Base-by-base conservation (phyloP, 257 asterid species). In the Anisodus acutangulus region DNA sequence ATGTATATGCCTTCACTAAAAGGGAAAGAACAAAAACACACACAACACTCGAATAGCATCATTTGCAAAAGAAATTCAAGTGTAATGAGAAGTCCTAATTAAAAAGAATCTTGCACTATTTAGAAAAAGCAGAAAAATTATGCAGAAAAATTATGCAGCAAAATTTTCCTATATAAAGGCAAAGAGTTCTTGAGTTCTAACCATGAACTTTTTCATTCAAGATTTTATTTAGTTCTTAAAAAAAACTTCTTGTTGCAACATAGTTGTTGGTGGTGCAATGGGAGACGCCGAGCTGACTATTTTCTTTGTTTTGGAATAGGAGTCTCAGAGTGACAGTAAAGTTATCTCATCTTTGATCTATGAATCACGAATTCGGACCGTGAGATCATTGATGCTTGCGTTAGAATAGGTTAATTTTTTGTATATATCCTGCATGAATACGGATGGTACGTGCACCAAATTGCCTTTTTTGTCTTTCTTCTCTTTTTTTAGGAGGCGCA, bases 231-330 rank as follows among this genome's bases (percentile, higher is more conserved):
- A 66, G 4, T 64, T 64, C 8, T 26, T 54, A 57, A 9, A 26
- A 9, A 26, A 64, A 5, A 19, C 16, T 76, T 76, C 9, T 49
- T 49, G n/a, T 66, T 78, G 90, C 86, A 79, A 85, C 90, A 60
- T 85, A 84, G 88, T 85, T 83, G 83, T 87, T 80, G 78, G 88
- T 87, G 90, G 90, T 87, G 90, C 90, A 85, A 87, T 87, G 88
- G 82, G 87, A 15, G 89, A 87, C 88, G 90, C 88, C 90, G 88
- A 87, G 87, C 60, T 53, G 39, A 9, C 39, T 66, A 64, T 26
- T 4, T 57, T 19, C 26, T 3, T 55, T 55, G 11, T 6, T 51
- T 2, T 62, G 22, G 0, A 19, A 66, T 0, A 2, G 39, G 6
- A 62, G 12, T 3, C 13, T 62, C 6, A 16, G 9, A 57, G 9